Conservation (phyloP, 495 filamentous ascomycete genomes). For the Penicillium tannophilum region DNA sequence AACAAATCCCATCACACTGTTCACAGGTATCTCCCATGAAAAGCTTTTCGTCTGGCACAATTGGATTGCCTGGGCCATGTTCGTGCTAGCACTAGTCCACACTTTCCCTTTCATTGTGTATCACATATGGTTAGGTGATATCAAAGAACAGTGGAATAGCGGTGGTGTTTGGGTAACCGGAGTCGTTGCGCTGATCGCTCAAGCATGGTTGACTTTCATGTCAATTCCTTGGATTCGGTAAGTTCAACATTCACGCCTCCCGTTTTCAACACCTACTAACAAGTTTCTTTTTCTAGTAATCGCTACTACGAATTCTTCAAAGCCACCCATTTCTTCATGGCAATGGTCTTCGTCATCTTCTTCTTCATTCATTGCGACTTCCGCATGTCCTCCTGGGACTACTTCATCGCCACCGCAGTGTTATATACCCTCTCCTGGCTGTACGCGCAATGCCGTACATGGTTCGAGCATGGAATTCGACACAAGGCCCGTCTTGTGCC, state of each 20-base stretch:
- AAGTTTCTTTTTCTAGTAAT: constrained; percentile 34
- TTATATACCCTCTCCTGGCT: constrained; percentile 47
- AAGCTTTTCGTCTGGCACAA: constrained; percentile 57
- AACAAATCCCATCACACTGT: constrained; percentile 47
- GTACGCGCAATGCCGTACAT: constrained; percentile 44
- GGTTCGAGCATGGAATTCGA: constrained; percentile 41
- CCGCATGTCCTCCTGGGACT: constrained; percentile 55
- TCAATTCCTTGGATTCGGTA: constrained; percentile 53
- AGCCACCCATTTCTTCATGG: constrained; percentile 52
- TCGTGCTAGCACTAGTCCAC: constrained; percentile 54
- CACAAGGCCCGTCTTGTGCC: constrained; percentile 44
- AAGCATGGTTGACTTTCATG: constrained; percentile 56
- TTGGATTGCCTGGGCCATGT: constrained; percentile 56
- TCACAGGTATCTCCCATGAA: constrained; percentile 59
- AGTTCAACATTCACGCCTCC: constrained; percentile 5
- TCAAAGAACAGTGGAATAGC: constrained; percentile 48
- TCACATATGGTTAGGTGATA: constrained; percentile 50
- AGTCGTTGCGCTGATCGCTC: constrained; percentile 54
- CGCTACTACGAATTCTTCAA: constrained; percentile 65
- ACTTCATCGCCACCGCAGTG: constrained; percentile 54
- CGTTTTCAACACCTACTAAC: neutral
- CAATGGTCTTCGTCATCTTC: constrained; percentile 55
- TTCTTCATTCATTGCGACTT: constrained; percentile 64
- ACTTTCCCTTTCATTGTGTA: constrained; percentile 62
- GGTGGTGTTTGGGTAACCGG: constrained; percentile 57